A percentile compares a stretch with the other conserved stretches of the same genome.
phyloP scores from a whole-genome alignment of 2,329 filamentous ascomycete genomes.

The Hawksworthiomyces lignivorus region DNA sequence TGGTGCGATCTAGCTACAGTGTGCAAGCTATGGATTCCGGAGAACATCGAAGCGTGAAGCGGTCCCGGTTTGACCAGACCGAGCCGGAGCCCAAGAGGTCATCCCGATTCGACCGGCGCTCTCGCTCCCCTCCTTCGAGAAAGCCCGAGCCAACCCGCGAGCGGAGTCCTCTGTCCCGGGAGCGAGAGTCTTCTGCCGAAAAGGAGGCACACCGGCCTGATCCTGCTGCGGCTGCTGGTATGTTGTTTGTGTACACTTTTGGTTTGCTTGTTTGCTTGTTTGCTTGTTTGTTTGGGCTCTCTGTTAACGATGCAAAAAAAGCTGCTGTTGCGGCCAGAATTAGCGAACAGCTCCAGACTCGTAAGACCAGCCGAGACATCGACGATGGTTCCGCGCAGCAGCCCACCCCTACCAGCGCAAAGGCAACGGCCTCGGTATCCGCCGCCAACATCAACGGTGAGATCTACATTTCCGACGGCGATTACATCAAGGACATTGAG shows the following conservation, averaged over 20 bases:
- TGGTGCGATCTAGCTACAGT: too few relatives aligned
- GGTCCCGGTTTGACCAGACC: constrained; percentile 90
- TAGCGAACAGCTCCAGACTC: constrained; percentile 74
- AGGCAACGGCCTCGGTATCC: constrained; percentile 27
- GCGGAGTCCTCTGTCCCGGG: constrained; percentile 64
- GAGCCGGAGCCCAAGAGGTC: constrained; percentile 68
- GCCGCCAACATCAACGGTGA: constrained; percentile 66
- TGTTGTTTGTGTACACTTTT: constrained; percentile 18
- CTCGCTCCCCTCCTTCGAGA: constrained; percentile 67
- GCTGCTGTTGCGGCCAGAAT: constrained; percentile 86
- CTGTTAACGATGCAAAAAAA: constrained; percentile 26
- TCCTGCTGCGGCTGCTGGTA: constrained; percentile 73
- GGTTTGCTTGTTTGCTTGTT: neutral
- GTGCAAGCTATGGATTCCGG: constrained; percentile 76
- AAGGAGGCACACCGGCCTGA: constrained; percentile 47
- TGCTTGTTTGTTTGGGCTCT: neutral
- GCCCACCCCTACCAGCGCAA: constrained; percentile 37
- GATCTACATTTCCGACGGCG: constrained; percentile 91
- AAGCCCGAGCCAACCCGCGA: constrained; percentile 65
- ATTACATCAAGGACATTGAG: constrained; percentile 98
- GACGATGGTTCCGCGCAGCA: constrained; percentile 77
- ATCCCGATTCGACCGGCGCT: constrained; percentile 87
- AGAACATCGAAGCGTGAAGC: constrained; percentile 65
- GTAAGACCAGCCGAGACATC: constrained; percentile 83
- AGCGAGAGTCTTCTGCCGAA: constrained; percentile 24